Percentiles rank a stretch among this genome's conserved stretches.
These are phyloP conservation scores for Dactylonectria estremocensis DNA, from an alignment of 2,329 filamentous ascomycete genomes.

Conservation along the genomic window DNA sequence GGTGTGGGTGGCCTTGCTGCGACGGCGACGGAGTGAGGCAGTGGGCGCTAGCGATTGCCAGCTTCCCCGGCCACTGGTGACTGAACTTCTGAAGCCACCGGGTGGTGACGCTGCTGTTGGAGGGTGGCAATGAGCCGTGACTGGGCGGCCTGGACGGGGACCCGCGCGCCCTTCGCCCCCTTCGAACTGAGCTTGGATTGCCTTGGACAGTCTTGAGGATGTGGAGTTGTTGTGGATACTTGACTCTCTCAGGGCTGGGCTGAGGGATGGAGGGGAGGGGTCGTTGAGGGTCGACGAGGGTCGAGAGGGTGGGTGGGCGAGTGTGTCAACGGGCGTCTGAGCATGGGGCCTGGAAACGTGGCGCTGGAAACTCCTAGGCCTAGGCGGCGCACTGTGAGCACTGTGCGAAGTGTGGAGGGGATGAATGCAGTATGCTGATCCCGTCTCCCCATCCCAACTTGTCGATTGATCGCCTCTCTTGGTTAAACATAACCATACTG, in stretches of 20 bases:
- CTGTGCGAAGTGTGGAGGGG: slow-evolving; percentile 4
- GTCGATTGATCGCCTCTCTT: slow-evolving; percentile 17
- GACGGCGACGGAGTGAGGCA: slow-evolving; percentile 35
- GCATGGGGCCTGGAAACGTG: slow-evolving; percentile 48
- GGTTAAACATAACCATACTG: background rate
- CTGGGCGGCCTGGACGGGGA: slow-evolving; percentile 41
- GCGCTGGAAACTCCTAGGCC: slow-evolving; percentile 38
- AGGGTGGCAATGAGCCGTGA: slow-evolving; percentile 44
- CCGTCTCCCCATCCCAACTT: slow-evolving; percentile 10
- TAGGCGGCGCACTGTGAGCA: slow-evolving; percentile 38
- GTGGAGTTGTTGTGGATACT: slow-evolving; percentile 29
- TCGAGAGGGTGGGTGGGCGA: slow-evolving; percentile 24
- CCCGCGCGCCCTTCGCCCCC: slow-evolving; percentile 30
- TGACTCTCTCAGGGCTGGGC: slow-evolving; percentile 23
- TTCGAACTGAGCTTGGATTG: no score
- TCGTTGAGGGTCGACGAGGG: background rate
- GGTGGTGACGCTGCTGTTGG: slow-evolving; percentile 33
- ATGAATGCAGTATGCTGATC: slow-evolving; percentile 14
- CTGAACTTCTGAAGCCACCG: slow-evolving; percentile 3
- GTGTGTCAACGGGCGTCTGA: slow-evolving; percentile 41
- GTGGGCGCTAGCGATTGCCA: slow-evolving; percentile 44
- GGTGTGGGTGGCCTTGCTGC: slow-evolving; percentile 6
- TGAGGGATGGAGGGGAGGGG: background rate
- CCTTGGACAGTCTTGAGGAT: slow-evolving; percentile 15
- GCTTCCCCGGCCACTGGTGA: slow-evolving; percentile 37